These are phyloP conservation scores for Actinidia chinensis DNA, from an alignment of 179 eudicot species.

Conservation along the genomic window DNA sequence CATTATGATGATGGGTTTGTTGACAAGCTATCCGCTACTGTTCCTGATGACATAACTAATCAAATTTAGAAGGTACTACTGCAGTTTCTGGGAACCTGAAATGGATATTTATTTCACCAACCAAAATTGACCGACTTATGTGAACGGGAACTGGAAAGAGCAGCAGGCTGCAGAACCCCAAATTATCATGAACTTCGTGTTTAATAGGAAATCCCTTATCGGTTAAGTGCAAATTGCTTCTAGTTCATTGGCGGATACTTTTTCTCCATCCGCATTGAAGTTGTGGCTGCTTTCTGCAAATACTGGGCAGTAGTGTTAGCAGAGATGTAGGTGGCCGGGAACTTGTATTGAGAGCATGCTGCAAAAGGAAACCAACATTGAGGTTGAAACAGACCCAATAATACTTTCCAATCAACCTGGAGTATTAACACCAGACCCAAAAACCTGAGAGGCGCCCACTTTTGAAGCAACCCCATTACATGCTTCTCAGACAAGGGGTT, in stretches of 20 bases:
- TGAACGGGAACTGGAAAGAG: slow-evolving; percentile 49
- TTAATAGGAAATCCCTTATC: slow-evolving; percentile 48
- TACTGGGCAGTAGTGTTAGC: slow-evolving; percentile 35
- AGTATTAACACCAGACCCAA: slow-evolving; percentile 32
- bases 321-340: slow-evolving; percentile 31
- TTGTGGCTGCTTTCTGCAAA: slow-evolving; percentile 32
- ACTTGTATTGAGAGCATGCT: slow-evolving; percentile 36
- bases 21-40: slow-evolving; percentile 29
- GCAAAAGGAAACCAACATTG: slow-evolving; percentile 33
- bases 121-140: slow-evolving; percentile 38
- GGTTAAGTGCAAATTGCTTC: slow-evolving; percentile 43
- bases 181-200: slow-evolving; percentile 31
- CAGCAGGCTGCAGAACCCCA: slow-evolving; percentile 44
- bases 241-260: slow-evolving; percentile 48
- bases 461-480: slow-evolving; percentile 32
- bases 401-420: slow-evolving; percentile 32
- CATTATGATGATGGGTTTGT: slow-evolving; percentile 35
- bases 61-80: slow-evolving; percentile 42
- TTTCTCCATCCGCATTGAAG: slow-evolving; percentile 44
- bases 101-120: slow-evolving; percentile 32
- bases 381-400: slow-evolving; percentile 29
- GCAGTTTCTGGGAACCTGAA: too few relatives aligned
- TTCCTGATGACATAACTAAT: slow-evolving; percentile 42
- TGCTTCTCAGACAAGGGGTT: slow-evolving; percentile 65
- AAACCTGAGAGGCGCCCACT: slow-evolving; percentile 33